Evolutionary conservation across 768 basidiomycete genomes (phyloP).

Genomic region (Leccinum ochraceum): DNA sequence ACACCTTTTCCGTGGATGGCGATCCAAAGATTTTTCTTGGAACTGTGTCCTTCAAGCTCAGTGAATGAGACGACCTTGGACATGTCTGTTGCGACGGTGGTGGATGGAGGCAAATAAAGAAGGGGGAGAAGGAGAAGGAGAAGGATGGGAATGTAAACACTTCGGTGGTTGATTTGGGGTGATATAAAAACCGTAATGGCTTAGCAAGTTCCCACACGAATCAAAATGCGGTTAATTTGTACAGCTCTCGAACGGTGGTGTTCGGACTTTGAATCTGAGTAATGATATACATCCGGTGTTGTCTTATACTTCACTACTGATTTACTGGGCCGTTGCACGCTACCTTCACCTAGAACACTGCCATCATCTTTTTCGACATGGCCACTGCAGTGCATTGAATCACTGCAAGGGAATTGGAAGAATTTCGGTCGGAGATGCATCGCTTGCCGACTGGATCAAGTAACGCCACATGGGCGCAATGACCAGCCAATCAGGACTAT

Average conservation of each 20-base stretch:
- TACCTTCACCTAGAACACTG: not conserved
- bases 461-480: not conserved
- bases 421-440: not conserved
- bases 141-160: conserved; percentile 6
- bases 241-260: not conserved
- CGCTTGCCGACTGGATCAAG: not conserved
- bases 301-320: not conserved
- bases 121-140: conserved; percentile 1
- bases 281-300: not conserved
- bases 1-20: conserved; percentile 85
- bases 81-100: conserved; percentile 30
- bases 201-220: conserved; percentile 32
- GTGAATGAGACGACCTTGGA: conserved; percentile 65
- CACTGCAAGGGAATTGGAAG: not conserved
- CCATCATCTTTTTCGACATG: not conserved
- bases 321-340: not conserved
- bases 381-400: not conserved
- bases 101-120: conserved; percentile 15
- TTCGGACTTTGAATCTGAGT: not conserved
- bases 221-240: not conserved
- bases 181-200: conserved; percentile 22
- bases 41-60: conserved; percentile 75
- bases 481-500: not conserved
- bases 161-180: conserved; percentile 1
- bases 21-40: conserved; percentile 77